Percentiles rank a stretch among this genome's conserved stretches.
phyloP scores from a whole-genome alignment of 768 basidiomycete genomes.

The Vararia minispora region DNA sequence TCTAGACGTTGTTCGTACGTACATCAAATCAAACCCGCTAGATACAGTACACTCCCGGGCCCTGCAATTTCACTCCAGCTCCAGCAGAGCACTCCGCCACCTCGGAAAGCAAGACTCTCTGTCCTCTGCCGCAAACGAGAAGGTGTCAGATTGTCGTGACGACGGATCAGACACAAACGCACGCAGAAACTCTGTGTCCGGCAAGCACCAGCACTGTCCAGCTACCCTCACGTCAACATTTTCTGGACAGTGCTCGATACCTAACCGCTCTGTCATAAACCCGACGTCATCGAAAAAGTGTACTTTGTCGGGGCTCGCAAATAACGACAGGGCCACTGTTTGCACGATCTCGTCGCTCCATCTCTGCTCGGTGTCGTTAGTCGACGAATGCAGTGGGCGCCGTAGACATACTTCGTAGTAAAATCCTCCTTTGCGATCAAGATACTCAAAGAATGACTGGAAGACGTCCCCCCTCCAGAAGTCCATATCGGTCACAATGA shows the following conservation, averaged over 20 bases:
- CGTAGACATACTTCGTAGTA: conserved; percentile 6
- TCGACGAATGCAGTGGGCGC: not conserved
- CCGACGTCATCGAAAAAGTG: conserved; percentile 4
- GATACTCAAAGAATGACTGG: conserved; percentile 4
- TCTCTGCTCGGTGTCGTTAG: not conserved
- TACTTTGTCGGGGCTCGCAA: not conserved
- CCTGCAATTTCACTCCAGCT: too few relatives aligned
- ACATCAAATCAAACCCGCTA: too few relatives aligned
- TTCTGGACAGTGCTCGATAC: conserved; percentile 4
- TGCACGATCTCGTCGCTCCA: conserved; percentile 1
- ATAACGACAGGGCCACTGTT: conserved; percentile 6
- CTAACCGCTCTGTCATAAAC: not conserved
- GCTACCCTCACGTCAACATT: not conserved
- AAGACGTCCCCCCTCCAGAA: conserved; percentile 2
- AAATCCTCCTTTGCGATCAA: conserved; percentile 7
- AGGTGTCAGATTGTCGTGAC: not conserved
- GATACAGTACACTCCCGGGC: too few relatives aligned
- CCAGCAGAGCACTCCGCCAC: too few relatives aligned
- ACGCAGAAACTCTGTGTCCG: conserved; percentile 1
- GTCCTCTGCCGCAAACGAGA: not conserved
- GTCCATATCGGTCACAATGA: conserved; percentile 5
- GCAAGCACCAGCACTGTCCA: conserved; percentile 4
- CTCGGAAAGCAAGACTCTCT: conserved; percentile 1
- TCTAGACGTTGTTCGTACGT: too few relatives aligned
- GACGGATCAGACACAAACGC: too few relatives aligned